phyloP scores from a whole-genome alignment of 805 yeast species.

The Lipomyces mesembrius region DNA sequence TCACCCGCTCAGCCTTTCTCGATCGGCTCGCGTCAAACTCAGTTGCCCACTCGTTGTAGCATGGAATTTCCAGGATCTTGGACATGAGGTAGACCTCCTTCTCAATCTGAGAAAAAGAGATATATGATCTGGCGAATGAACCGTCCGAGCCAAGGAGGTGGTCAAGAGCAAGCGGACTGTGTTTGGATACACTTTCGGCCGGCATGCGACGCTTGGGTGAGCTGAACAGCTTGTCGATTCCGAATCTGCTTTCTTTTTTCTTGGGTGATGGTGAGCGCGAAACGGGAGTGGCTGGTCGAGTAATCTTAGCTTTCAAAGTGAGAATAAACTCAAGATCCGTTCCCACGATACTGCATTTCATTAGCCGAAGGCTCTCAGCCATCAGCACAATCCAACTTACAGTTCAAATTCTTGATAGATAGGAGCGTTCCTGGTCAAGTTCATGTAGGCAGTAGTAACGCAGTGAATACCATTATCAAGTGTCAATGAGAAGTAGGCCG shows the following conservation, averaged over 20 bases:
- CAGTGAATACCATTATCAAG: constrained; percentile 84
- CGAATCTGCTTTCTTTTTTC: constrained; percentile 28
- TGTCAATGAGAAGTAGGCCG: constrained; percentile 54
- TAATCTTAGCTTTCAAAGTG: constrained; percentile 65
- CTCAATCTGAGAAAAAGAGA: constrained; percentile 65
- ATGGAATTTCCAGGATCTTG: constrained; percentile 58
- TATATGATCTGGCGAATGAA: constrained; percentile 79
- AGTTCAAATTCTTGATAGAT: constrained; percentile 78
- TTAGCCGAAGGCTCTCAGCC: background rate
- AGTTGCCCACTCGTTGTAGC: constrained; percentile 83
- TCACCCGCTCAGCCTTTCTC: constrained; percentile 40
- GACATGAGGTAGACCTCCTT: constrained; percentile 59
- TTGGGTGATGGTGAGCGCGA: constrained; percentile 26
- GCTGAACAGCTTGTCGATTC: constrained; percentile 23
- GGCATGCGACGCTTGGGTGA: constrained; percentile 32
- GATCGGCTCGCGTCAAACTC: constrained; percentile 32
- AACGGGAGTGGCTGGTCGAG: constrained; percentile 48
- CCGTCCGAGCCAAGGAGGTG: constrained; percentile 79
- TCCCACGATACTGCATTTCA: constrained; percentile 49
- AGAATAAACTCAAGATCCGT: constrained; percentile 61
- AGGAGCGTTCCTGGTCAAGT: constrained; percentile 44
- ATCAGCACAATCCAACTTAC: background rate
- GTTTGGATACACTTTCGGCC: constrained; percentile 51
- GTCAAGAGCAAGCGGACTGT: constrained; percentile 51
- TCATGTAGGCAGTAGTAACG: constrained; percentile 62